A percentile compares a stretch with the other conserved stretches of the same genome.
Evolutionary conservation across 2,329 filamentous ascomycete species (phyloP).

Genomic region (Colletotrichum sublineola): DNA sequence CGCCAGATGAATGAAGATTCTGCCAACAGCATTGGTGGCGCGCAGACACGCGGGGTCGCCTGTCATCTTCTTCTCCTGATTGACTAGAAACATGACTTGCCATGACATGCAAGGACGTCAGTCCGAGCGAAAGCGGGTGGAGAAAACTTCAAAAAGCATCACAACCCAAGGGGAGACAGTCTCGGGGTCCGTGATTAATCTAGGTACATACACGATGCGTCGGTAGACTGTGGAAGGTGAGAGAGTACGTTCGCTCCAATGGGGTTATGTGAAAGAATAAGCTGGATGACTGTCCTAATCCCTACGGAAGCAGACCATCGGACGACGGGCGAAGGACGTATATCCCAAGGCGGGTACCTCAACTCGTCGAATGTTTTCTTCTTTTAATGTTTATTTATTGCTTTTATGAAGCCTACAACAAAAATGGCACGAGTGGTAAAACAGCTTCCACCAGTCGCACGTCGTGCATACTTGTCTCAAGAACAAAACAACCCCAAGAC

Average conservation of each 20-base stretch:
- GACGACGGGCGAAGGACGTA: constrained; percentile 19
- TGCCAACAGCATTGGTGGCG: constrained; percentile 17
- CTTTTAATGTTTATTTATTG: no score
- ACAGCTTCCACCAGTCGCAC: constrained; percentile 1
- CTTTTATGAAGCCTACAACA: neutral
- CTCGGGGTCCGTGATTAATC: neutral
- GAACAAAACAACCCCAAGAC: constrained; percentile 16
- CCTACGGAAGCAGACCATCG: constrained; percentile 10
- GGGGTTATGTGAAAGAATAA: neutral
- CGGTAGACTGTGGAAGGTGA: neutral
- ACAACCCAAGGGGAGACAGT: constrained; percentile 15
- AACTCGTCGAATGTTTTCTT: neutral
- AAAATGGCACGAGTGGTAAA: neutral
- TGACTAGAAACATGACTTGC: constrained; percentile 21
- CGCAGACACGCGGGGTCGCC: constrained; percentile 4
- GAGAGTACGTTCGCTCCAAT: constrained; percentile 6
- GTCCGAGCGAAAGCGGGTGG: constrained; percentile 16
- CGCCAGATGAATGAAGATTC: neutral
- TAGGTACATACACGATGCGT: neutral
- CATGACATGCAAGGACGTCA: constrained; percentile 18
- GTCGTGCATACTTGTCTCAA: neutral
- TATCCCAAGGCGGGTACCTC: neutral
- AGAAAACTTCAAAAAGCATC: constrained; percentile 26
- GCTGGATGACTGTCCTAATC: constrained; percentile 9
- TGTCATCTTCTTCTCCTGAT: neutral